Conservation (phyloP, 2,329 filamentous ascomycete genomes). For the Fonsecaea multimorphosa region DNA sequence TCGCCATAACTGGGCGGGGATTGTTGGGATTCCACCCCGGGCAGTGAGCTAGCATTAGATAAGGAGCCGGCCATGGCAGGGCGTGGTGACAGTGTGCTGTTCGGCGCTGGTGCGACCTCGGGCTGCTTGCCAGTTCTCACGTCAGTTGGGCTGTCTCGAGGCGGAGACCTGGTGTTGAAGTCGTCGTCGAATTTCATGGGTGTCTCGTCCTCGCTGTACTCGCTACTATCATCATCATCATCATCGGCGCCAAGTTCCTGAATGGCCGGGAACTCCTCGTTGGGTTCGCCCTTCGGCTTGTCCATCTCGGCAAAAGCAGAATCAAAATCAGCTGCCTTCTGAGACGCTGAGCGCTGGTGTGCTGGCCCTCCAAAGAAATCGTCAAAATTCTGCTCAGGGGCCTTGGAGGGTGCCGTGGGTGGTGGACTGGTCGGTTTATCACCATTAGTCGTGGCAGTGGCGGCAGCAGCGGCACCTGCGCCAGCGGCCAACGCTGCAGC, state of each 20-base stretch:
- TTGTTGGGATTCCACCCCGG: constrained; percentile 56
- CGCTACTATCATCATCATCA: constrained; percentile 88
- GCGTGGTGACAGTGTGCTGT: constrained; percentile 34
- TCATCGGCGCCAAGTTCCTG: constrained; percentile 67
- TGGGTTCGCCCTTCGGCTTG: constrained; percentile 45
- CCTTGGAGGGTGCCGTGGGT: constrained; percentile 34
- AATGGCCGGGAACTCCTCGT: constrained; percentile 90
- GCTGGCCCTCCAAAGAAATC: constrained; percentile 53
- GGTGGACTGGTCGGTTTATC: constrained; percentile 6
- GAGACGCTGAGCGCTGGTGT: constrained; percentile 53
- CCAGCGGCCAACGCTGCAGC: constrained; percentile 27
- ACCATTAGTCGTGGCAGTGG: constrained; percentile 24
- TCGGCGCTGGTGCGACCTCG: constrained; percentile 41
- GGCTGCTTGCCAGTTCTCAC: constrained; percentile 47
- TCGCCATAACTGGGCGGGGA: constrained; percentile 58
- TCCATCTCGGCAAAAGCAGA: constrained; percentile 54
- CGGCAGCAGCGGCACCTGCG: constrained; percentile 13
- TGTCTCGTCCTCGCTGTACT: constrained; percentile 72
- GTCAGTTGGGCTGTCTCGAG: constrained; percentile 40
- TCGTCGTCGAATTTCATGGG: constrained; percentile 83
- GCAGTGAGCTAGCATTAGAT: constrained; percentile 51
- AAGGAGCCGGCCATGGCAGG: constrained; percentile 48
- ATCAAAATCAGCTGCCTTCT: constrained; percentile 55
- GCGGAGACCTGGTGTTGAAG: constrained; percentile 71
- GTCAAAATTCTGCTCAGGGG: constrained; percentile 48